Conservation (phyloP, 768 basidiomycete species). For the Mycena vulgaris region DNA sequence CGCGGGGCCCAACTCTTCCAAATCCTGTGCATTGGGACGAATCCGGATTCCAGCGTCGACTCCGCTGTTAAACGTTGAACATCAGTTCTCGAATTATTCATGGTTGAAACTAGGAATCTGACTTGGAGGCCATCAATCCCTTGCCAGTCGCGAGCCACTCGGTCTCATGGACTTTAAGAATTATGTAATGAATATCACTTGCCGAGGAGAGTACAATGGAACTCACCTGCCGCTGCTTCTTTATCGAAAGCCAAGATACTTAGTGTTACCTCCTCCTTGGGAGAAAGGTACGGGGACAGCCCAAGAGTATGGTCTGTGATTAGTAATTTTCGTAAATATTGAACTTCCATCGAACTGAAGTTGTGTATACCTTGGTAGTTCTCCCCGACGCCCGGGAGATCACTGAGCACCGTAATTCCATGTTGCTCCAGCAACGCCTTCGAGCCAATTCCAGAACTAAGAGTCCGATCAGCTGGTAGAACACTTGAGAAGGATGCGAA, state of each 20-base stretch:
- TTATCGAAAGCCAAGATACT: neutral
- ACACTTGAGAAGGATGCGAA: neutral
- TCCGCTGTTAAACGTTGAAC: conserved; percentile 50
- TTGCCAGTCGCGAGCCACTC: conserved; percentile 14
- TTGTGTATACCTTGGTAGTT: neutral
- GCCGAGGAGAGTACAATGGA: too few species aligned
- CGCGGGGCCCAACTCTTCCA: conserved; percentile 62
- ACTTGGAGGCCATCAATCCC: conserved; percentile 9
- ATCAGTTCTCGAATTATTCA: neutral
- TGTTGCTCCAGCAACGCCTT: conserved; percentile 59
- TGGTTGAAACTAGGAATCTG: conserved; percentile 3
- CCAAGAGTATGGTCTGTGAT: neutral
- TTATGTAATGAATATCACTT: neutral
- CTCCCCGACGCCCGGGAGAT: conserved; percentile 56
- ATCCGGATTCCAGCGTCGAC: conserved; percentile 70
- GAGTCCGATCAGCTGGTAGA: conserved; percentile 10
- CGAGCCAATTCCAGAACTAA: conserved; percentile 76
- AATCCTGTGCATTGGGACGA: conserved; percentile 64
- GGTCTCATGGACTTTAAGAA: neutral
- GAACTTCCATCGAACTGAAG: neutral
- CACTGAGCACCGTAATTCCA: conserved; percentile 64
- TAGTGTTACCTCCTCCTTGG: neutral
- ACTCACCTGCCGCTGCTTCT: conserved; percentile 1
- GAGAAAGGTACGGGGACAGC: neutral
- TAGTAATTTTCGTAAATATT: neutral